Conservation (phyloP, 2,329 filamentous ascomycete genomes). For the Septoria linicola region DNA sequence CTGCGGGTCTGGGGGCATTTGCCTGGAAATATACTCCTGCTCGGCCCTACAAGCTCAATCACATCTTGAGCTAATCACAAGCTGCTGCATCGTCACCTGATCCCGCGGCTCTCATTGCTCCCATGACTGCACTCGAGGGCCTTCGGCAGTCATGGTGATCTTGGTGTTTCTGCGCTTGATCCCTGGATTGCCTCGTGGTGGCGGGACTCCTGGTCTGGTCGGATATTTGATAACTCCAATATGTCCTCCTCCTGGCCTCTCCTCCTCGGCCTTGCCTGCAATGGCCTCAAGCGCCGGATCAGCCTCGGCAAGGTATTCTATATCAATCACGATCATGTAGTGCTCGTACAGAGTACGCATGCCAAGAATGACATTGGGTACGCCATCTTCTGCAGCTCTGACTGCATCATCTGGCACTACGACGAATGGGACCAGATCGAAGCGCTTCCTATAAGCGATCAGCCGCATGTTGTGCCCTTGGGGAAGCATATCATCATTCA, state of each 20-base stretch:
- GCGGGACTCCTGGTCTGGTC: not conserved
- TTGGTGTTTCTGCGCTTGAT: not conserved
- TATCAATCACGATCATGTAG: conserved; percentile 23
- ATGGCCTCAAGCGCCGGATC: conserved; percentile 16
- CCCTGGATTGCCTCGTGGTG: not conserved
- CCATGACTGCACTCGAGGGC: not conserved
- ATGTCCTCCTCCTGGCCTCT: not conserved
- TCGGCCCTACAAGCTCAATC: too few relatives aligned
- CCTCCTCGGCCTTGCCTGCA: conserved; percentile 17
- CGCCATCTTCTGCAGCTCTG: conserved; percentile 15
- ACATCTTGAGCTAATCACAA: too few relatives aligned
- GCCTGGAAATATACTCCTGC: not conserved
- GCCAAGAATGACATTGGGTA: conserved; percentile 24
- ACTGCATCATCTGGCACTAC: conserved; percentile 18
- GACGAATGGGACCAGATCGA: conserved; percentile 19
- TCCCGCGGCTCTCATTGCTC: too few relatives aligned
- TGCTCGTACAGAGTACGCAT: conserved; percentile 12
- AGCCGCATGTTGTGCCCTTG: not conserved
- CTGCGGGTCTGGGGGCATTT: not conserved
- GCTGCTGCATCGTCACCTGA: too few relatives aligned
- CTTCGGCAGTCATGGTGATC: not conserved
- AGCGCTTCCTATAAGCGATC: conserved; percentile 4
- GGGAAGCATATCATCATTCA: not conserved
- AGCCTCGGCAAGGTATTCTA: conserved; percentile 18
- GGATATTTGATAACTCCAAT: not conserved